Conservation (phyloP, 352 stramenopile genomes). For the Phytophthora sansomeana region DNA sequence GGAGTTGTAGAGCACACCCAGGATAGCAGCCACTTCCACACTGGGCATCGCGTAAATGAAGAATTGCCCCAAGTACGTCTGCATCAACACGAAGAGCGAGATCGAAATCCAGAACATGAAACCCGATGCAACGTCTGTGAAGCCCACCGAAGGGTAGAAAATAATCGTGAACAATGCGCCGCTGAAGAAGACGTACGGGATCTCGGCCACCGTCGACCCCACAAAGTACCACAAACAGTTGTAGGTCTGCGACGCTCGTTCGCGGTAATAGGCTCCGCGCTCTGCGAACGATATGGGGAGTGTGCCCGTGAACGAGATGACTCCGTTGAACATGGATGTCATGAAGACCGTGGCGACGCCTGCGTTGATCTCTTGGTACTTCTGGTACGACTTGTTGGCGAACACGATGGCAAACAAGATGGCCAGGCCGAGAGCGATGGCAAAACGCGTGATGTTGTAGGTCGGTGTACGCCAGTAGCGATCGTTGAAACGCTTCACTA, state of each 20-base stretch:
- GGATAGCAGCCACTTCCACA: conserved; percentile 16
- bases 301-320: conserved; percentile 78
- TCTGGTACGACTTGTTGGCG: conserved; percentile 44
- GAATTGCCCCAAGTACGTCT: conserved; percentile 18
- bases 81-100: conserved; percentile 21
- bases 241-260: conserved; percentile 18
- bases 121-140: conserved; percentile 15
- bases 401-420: conserved; percentile 53
- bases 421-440: conserved; percentile 61
- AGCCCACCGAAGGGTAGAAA: conserved; percentile 19
- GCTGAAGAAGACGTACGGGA: too few relatives aligned
- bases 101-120: conserved; percentile 23
- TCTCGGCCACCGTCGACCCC: conserved; percentile 15
- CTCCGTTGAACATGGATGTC: conserved; percentile 74
- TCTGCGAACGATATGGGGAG: conserved; percentile 84
- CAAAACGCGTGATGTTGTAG: conserved; percentile 35
- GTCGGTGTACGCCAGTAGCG: background rate
- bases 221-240: conserved; percentile 23
- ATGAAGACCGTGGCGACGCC: conserved; percentile 82
- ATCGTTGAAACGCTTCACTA: conserved; percentile 31
- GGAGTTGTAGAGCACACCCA: conserved; percentile 19
- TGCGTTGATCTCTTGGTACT: conserved; percentile 38
- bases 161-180: conserved; percentile 13
- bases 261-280: conserved; percentile 77
- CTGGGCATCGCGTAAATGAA: conserved; percentile 22